phyloP scores from a whole-genome alignment of 2,329 filamentous ascomycete species.

The Fusarium transvaalense region DNA sequence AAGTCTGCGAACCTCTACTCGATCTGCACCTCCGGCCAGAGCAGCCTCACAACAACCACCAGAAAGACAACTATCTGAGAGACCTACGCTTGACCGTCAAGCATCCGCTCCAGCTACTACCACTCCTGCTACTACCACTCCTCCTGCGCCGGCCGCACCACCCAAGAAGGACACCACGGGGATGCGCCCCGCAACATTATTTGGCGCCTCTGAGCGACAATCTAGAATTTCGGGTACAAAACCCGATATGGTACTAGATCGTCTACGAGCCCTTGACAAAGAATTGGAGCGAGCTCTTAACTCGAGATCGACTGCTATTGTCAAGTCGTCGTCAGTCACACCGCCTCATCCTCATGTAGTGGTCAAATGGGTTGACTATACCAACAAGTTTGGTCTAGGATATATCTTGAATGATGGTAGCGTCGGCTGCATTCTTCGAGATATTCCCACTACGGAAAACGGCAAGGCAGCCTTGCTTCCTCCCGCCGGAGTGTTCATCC shows the following conservation, averaged over 20 bases:
- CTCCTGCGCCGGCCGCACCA: conserved; percentile 42
- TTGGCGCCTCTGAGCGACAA: conserved; percentile 66
- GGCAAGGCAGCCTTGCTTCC: conserved; percentile 67
- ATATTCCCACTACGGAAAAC: conserved; percentile 66
- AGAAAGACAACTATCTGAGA: conserved; percentile 43
- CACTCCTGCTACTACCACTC: conserved; percentile 39
- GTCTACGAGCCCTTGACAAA: conserved; percentile 67
- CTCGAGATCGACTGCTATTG: conserved; percentile 71
- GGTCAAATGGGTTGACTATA: conserved; percentile 90
- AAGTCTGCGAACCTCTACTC: conserved; percentile 48
- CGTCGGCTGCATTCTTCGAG: conserved; percentile 76
- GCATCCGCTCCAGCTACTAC: conserved; percentile 39
- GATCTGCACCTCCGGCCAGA: conserved; percentile 48
- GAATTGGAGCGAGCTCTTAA: conserved; percentile 74
- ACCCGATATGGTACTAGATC: conserved; percentile 69
- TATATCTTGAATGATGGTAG: conserved; percentile 87
- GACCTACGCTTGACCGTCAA: conserved; percentile 46
- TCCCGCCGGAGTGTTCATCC: conserved; percentile 78
- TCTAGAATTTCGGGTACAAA: conserved; percentile 64
- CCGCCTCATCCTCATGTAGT: conserved; percentile 72
- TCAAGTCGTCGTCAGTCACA: conserved; percentile 66
- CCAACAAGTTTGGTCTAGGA: conserved; percentile 85
- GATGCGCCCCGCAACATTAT: conserved; percentile 63
- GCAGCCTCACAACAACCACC: conserved; percentile 48
- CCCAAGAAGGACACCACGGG: conserved; percentile 49